Conservation (phyloP, 495 filamentous ascomycete genomes). For the Corynascus novoguineensis region DNA sequence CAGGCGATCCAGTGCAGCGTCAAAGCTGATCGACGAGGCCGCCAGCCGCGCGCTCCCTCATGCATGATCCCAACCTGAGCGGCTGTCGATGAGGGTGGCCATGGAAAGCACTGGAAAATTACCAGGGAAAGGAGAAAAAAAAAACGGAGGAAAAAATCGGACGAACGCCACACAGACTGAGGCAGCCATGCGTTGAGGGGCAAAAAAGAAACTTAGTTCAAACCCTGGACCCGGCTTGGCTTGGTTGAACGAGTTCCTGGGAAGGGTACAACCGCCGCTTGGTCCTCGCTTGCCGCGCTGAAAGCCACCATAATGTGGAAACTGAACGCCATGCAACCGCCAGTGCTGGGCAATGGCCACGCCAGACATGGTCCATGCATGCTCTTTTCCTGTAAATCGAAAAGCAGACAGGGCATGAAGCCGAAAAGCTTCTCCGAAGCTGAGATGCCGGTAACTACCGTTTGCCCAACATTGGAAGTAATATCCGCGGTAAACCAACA, state of each 20-base stretch:
- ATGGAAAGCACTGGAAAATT: too few species aligned
- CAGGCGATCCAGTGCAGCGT: not conserved
- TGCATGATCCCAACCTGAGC: slow-evolving; percentile 9
- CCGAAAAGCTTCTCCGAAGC: too few species aligned
- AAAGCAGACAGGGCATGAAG: not conserved
- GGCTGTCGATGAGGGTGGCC: not conserved
- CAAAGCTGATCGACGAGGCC: slow-evolving; percentile 9
- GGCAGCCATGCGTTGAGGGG: not conserved
- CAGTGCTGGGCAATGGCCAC: not conserved
- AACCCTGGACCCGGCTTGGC: not conserved
- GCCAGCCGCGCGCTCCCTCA: slow-evolving; percentile 16
- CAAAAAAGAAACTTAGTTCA: not conserved
- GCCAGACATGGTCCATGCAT: not conserved
- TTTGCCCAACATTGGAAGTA: too few species aligned
- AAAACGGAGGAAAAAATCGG: not conserved
- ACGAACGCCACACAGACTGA: not conserved
- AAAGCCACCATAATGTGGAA: not conserved
- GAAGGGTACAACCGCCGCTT: not conserved
- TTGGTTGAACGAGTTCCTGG: not conserved
- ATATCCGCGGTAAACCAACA: not conserved
- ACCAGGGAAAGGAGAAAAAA: not conserved
- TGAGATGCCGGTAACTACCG: too few species aligned
- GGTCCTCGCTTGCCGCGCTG: not conserved
- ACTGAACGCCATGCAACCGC: not conserved
- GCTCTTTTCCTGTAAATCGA: not conserved